Conservation (phyloP, 2,329 filamentous ascomycete genomes). For the Trichoderma cornu-damae region DNA sequence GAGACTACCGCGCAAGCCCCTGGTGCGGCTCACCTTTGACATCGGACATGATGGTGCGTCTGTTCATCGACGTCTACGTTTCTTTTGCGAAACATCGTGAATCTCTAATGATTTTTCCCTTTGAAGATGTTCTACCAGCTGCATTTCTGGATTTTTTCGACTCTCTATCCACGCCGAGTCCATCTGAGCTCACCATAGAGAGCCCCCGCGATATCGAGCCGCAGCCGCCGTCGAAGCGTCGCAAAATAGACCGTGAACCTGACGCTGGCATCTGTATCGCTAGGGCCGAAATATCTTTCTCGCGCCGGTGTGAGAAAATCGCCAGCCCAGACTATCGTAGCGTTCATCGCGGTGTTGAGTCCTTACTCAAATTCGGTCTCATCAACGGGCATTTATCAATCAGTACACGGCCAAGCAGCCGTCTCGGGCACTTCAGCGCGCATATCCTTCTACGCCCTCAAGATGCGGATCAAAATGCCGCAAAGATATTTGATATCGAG, state of each 20-base stretch:
- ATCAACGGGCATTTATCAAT: slow-evolving; percentile 21
- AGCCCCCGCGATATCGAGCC: neutral
- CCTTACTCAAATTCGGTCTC: slow-evolving; percentile 22
- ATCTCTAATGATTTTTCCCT: neutral
- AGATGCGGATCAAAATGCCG: slow-evolving; percentile 23
- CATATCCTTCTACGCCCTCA: slow-evolving; percentile 24
- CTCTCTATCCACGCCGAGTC: neutral
- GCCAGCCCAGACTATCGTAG: slow-evolving; percentile 1
- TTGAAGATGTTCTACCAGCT: neutral
- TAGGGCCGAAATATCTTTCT: slow-evolving; percentile 26
- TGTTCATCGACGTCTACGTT: neutral
- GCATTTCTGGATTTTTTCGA: neutral
- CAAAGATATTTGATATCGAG: slow-evolving; percentile 22
- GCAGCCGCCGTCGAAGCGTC: slow-evolving; percentile 31
- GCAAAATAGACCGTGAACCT: slow-evolving; percentile 24
- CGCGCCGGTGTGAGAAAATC: slow-evolving; percentile 24
- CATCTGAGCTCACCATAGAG: neutral
- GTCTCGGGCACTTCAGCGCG: slow-evolving; percentile 12
- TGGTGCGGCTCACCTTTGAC: neutral
- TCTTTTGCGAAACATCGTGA: neutral
- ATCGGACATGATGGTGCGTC: slow-evolving; percentile 10
- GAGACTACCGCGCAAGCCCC: neutral
- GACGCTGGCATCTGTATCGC: slow-evolving; percentile 25
- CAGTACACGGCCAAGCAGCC: slow-evolving; percentile 17
- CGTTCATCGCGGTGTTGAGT: slow-evolving; percentile 23